Percentiles rank a stretch among this genome's conserved stretches.
These are phyloP conservation scores for Ophiocordyceps australis DNA, from an alignment of 2,329 filamentous ascomycete genomes.

Conservation along the genomic window DNA sequence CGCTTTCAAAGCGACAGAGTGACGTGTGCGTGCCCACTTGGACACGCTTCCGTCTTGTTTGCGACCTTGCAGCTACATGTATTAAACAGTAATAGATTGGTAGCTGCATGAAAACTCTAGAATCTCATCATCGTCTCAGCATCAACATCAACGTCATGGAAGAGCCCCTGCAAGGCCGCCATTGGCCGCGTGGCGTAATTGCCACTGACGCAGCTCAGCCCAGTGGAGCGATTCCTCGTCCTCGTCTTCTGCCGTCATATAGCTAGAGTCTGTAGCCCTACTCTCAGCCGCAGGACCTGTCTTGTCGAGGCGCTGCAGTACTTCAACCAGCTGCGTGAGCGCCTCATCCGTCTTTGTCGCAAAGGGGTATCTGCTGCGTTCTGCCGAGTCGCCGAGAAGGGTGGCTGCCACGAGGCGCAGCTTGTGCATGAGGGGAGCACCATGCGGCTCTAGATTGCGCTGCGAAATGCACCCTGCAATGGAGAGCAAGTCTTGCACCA, in stretches of 20 bases:
- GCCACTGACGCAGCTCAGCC: constrained; percentile 65
- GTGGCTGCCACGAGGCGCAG: constrained; percentile 73
- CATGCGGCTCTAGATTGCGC: constrained; percentile 65
- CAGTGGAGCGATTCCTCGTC: constrained; percentile 61
- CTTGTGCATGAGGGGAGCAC: constrained; percentile 54
- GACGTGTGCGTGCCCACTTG: too few relatives aligned
- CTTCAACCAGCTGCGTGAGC: constrained; percentile 53
- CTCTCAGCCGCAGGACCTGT: constrained; percentile 21
- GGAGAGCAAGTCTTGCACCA: constrained; percentile 60
- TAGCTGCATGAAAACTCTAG: neutral
- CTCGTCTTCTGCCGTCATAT: constrained; percentile 41
- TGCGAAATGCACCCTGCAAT: constrained; percentile 65
- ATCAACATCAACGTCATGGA: too few relatives aligned
- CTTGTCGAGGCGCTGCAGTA: constrained; percentile 57
- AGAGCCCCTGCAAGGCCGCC: constrained; percentile 30
- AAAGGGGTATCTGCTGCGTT: constrained; percentile 30
- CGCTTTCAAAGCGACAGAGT: too few relatives aligned
- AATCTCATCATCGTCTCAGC: neutral
- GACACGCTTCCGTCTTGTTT: too few relatives aligned
- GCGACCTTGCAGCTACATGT: too few relatives aligned
- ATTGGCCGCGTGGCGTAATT: constrained; percentile 50
- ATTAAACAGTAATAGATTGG: neutral
- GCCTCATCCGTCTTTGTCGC: constrained; percentile 49
- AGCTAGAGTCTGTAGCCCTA: constrained; percentile 11
- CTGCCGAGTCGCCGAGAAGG: constrained; percentile 41